These are phyloP conservation scores for Gryganskiella cystojenkinii DNA, from an alignment of 192 early-diverging fungal species.

Conservation along the genomic window DNA sequence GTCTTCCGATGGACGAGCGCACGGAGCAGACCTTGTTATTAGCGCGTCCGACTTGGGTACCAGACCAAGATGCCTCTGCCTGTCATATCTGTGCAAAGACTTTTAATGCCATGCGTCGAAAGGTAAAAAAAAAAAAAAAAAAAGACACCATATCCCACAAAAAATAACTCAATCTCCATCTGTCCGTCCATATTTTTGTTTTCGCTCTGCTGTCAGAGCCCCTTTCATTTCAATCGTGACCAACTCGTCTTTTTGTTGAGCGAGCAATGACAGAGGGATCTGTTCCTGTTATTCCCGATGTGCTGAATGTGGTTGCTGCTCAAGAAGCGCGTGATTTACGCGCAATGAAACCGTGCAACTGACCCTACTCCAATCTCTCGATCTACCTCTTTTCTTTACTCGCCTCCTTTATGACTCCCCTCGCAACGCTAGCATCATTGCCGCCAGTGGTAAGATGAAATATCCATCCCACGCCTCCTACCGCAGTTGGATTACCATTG, in stretches of 20 bases:
- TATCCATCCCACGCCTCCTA: not conserved
- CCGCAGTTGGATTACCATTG: not conserved
- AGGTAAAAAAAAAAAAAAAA: constrained; percentile 47
- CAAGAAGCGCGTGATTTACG: not conserved
- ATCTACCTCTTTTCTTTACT: not conserved
- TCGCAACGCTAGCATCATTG: constrained; percentile 61
- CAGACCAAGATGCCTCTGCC: constrained; percentile 57
- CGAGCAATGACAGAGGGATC: too few species aligned
- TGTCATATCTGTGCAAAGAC: constrained; percentile 54
- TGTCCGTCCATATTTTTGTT: not conserved
- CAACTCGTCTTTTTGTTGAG: not conserved
- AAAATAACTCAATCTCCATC: too few species aligned
- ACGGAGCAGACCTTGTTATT: constrained; percentile 55
- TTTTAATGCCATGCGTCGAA: constrained; percentile 58
- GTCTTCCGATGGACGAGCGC: constrained; percentile 20
- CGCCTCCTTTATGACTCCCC: not conserved
- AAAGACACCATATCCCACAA: too few species aligned
- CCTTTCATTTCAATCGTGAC: not conserved
- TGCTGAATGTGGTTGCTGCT: not conserved
- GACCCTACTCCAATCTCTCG: not conserved
- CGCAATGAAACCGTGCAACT: not conserved
- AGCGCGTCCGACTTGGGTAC: constrained; percentile 60
- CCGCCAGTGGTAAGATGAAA: constrained; percentile 63
- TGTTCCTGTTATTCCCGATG: too few species aligned
- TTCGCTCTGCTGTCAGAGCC: not conserved